These are phyloP conservation scores for Picocystis salinarum DNA, from an alignment of 139 green algal genomes.

Conservation along the genomic window DNA sequence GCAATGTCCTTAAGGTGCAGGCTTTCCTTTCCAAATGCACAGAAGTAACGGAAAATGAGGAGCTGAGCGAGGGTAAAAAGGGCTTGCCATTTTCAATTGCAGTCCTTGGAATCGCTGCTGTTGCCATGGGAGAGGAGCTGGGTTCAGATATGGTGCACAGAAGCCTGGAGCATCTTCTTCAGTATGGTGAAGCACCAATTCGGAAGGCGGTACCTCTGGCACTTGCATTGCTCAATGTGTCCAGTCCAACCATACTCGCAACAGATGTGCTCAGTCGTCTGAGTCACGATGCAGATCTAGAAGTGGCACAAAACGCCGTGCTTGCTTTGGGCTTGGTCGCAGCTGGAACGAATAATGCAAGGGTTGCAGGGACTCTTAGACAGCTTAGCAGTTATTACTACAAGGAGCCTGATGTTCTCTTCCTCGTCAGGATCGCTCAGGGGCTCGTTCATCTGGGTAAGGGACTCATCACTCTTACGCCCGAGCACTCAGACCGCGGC, in stretches of 20 bases:
- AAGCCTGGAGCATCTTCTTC: conserved; percentile 82
- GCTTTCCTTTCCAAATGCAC: conserved; percentile 64
- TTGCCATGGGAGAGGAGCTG: conserved; percentile 88
- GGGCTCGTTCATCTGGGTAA: conserved; percentile 92
- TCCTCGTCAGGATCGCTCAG: conserved; percentile 61
- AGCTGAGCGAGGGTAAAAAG: conserved; percentile 32
- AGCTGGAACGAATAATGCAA: conserved; percentile 93
- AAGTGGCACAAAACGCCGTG: conserved; percentile 48
- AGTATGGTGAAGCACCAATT: conserved; percentile 52
- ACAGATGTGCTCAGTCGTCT: conserved; percentile 84
- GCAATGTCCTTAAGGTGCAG: conserved; percentile 93
- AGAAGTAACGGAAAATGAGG: conserved; percentile 55
- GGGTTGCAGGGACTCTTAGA: conserved; percentile 47
- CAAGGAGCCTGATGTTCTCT: conserved; percentile 86
- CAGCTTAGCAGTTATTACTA: conserved; percentile 84
- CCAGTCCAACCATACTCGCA: conserved; percentile 53
- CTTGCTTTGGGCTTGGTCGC: conserved; percentile 77
- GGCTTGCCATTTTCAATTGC: conserved; percentile 37
- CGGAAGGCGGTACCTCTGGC: conserved; percentile 72
- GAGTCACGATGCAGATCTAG: conserved; percentile 69
- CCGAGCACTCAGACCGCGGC: conserved; percentile 69
- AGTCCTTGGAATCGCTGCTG: conserved; percentile 72
- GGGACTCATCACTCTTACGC: conserved; percentile 77
- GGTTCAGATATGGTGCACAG: conserved; percentile 67
- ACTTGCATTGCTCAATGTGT: conserved; percentile 70